These are phyloP conservation scores for Wallacemonas sp. DNA, from an alignment of 208 protist genomes.

Conservation along the genomic window DNA sequence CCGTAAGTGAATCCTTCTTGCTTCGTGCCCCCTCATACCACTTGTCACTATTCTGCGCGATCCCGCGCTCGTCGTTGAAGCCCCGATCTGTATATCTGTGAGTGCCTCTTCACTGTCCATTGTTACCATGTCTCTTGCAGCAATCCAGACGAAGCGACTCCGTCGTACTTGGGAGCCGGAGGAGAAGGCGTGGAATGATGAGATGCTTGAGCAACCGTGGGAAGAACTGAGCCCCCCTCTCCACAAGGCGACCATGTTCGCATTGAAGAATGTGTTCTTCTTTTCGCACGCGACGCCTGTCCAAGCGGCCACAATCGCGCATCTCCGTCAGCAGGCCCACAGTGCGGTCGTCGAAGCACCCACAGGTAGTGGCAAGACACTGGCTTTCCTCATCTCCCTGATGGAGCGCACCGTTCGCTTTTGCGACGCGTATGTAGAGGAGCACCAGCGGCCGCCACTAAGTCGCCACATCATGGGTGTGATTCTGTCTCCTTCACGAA, in stretches of 20 bases:
- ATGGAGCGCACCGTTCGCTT: constrained; percentile 76
- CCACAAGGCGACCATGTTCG: constrained; percentile 74
- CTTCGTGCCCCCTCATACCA: too few species aligned
- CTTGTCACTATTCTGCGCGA: too few species aligned
- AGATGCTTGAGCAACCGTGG: constrained; percentile 79
- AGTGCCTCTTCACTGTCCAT: constrained; percentile 11
- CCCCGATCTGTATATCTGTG: too few species aligned
- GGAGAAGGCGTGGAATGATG: constrained; percentile 83
- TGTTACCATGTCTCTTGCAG: constrained; percentile 60
- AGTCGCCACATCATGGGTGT: constrained; percentile 67
- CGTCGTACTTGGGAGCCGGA: constrained; percentile 82
- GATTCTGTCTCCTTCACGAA: constrained; percentile 82
- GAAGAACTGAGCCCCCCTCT: constrained; percentile 70
- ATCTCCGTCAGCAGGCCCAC: constrained; percentile 40
- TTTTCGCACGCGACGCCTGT: constrained; percentile 92
- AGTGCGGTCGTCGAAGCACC: constrained; percentile 94
- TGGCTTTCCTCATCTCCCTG: constrained; percentile 92
- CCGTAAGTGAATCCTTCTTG: too few species aligned
- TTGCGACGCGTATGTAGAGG: constrained; percentile 50
- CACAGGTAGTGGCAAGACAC: constrained; percentile 98
- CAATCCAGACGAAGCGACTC: constrained; percentile 62
- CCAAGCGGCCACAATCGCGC: constrained; percentile 67
- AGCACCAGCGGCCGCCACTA: constrained; percentile 55
- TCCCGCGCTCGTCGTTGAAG: too few species aligned
- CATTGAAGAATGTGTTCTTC: constrained; percentile 87